These are phyloP conservation scores for Artemisia argyi DNA, from an alignment of 129 eudicot genomes.

Conservation along the genomic window DNA sequence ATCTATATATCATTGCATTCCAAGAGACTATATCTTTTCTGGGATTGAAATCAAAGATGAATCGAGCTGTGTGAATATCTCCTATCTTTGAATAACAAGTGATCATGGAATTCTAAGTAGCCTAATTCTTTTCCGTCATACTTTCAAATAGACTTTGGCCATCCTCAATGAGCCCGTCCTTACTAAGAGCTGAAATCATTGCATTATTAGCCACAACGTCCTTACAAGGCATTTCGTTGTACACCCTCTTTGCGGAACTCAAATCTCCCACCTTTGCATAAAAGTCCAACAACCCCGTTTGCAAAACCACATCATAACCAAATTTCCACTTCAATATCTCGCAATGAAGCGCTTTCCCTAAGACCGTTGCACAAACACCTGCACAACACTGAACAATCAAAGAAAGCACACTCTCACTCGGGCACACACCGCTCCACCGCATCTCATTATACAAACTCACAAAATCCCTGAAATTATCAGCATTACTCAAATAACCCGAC, in stretches of 20 bases:
- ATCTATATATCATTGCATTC: slow-evolving; percentile 45
- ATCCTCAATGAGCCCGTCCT: slow-evolving; percentile 32
- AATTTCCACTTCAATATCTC: slow-evolving; percentile 36
- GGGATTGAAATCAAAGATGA: slow-evolving; percentile 45
- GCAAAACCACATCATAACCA: slow-evolving; percentile 22
- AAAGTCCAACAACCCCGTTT: too few species aligned
- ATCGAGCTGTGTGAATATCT: slow-evolving; percentile 35
- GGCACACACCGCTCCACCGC: slow-evolving; percentile 29
- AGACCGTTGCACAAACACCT: background rate
- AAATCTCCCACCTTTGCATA: too few species aligned
- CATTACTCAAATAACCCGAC: slow-evolving; percentile 28
- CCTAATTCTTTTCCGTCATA: slow-evolving; percentile 41
- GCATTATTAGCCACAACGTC: slow-evolving; percentile 29
- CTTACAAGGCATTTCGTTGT: slow-evolving; percentile 38
- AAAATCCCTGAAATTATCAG: slow-evolving; percentile 35
- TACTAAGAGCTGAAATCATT: too few species aligned
- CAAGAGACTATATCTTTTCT: slow-evolving; percentile 16
- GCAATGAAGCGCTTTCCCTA: slow-evolving; percentile 44
- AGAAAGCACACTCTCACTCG: slow-evolving; percentile 25
- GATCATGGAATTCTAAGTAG: slow-evolving; percentile 17
- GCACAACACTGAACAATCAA: slow-evolving; percentile 26
- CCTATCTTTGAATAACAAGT: slow-evolving; percentile 11
- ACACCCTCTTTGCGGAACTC: slow-evolving; percentile 1
- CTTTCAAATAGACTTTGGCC: slow-evolving; percentile 37
- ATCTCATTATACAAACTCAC: slow-evolving; percentile 34